Percentiles rank a stretch among this genome's conserved stretches.
phyloP scores from a whole-genome alignment of 495 filamentous ascomycete genomes.

The Penicillium paxilli region DNA sequence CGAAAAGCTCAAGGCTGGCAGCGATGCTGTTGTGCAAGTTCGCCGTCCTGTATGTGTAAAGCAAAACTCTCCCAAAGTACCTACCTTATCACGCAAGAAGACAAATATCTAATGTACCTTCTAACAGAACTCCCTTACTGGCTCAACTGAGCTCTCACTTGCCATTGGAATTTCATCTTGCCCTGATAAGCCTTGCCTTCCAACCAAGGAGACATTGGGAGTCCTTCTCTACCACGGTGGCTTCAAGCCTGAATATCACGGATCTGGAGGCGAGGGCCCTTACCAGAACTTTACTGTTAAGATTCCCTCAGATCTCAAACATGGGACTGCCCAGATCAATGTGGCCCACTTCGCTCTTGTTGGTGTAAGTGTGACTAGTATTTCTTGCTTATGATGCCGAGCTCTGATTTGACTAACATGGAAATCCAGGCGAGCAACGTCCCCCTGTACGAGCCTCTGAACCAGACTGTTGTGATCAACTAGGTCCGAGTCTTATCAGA shows the following conservation, averaged over 20 bases:
- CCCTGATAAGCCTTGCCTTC: conserved; percentile 9
- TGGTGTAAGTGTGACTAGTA: conserved; percentile 32
- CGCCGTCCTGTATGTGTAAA: conserved; percentile 30
- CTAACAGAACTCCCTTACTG: conserved; percentile 30
- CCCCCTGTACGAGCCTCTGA: conserved; percentile 6
- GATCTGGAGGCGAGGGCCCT: conserved; percentile 19
- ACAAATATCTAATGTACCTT: not conserved
- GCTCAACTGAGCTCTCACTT: conserved; percentile 28
- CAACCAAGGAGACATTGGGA: conserved; percentile 25
- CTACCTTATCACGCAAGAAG: not conserved
- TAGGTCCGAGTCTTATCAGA: too few species aligned
- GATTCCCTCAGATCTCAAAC: conserved; percentile 15
- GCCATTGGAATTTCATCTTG: conserved; percentile 38
- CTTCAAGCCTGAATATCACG: conserved; percentile 34
- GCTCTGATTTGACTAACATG: not conserved
- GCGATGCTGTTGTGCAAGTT: conserved; percentile 27
- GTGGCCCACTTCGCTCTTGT: conserved; percentile 36
- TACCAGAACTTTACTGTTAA: conserved; percentile 43
- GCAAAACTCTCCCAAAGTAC: not conserved
- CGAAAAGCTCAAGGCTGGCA: conserved; percentile 16
- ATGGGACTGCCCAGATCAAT: conserved; percentile 28
- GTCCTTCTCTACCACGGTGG: conserved; percentile 30
- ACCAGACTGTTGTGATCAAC: conserved; percentile 7
- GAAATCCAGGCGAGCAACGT: conserved; percentile 1
- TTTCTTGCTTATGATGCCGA: not conserved